Evolutionary conservation across 2,329 filamentous ascomycete species (phyloP).

Genomic region (Nakataea oryzae): DNA sequence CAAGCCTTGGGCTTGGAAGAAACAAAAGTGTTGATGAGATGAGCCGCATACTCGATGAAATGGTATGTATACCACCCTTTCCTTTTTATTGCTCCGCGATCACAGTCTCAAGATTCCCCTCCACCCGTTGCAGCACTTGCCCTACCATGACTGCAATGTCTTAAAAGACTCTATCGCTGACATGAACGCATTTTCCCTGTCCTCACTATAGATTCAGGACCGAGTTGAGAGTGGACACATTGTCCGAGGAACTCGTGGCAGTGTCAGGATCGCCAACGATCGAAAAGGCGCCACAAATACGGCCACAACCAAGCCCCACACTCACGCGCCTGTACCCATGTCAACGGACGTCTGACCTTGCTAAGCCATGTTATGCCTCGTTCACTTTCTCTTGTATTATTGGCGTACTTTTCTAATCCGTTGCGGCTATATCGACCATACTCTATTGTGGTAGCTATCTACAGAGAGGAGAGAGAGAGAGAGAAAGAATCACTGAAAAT

Average conservation of each 20-base stretch:
- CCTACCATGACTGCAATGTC: too few species aligned
- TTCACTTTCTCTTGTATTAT: constrained; percentile 7
- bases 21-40: constrained; percentile 78
- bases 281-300: constrained; percentile 22
- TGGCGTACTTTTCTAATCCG: constrained; percentile 11
- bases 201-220: constrained; percentile 55
- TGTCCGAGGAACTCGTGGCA: constrained; percentile 55
- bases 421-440: neutral
- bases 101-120: neutral
- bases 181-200: neutral
- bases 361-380: neutral
- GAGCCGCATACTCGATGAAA: constrained; percentile 87
- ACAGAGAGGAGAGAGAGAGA: neutral
- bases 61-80: constrained; percentile 30
- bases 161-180: neutral
- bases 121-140: neutral
- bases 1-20: constrained; percentile 36
- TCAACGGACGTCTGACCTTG: constrained; percentile 15
- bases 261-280: constrained; percentile 46
- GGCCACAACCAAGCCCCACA: neutral
- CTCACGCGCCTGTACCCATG: constrained; percentile 14
- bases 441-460: neutral
- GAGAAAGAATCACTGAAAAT: neutral
- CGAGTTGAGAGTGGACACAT: constrained; percentile 68
- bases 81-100: neutral